These are phyloP conservation scores for Ogataea sp. DNA, from an alignment of 805 yeast species.

Conservation along the genomic window DNA sequence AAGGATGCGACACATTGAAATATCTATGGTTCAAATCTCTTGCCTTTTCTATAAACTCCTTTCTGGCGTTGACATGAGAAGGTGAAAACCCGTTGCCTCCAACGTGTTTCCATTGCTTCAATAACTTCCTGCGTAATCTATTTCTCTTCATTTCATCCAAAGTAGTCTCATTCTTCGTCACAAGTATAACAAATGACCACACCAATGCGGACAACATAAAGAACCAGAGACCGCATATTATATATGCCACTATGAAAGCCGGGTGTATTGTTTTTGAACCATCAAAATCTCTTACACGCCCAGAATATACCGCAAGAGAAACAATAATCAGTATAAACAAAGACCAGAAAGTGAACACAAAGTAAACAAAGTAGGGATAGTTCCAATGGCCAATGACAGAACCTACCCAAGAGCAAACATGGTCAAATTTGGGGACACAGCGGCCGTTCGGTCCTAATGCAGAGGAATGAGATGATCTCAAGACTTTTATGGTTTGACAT, in stretches of 20 bases:
- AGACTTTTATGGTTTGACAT: constrained; percentile 58
- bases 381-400: constrained; percentile 62
- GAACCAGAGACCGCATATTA: constrained; percentile 36
- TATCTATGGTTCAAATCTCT: constrained; percentile 22
- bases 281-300: constrained; percentile 18
- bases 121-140: constrained; percentile 13
- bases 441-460: constrained; percentile 32
- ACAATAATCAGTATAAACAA: constrained; percentile 33
- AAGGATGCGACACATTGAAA: constrained; percentile 32
- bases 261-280: constrained; percentile 12
- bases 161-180: constrained; percentile 43
- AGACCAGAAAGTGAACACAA: constrained; percentile 28
- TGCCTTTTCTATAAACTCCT: constrained; percentile 9
- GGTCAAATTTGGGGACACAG: constrained; percentile 77
- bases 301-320: constrained; percentile 27
- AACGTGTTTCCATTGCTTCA: not conserved
- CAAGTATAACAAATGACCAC: constrained; percentile 34
- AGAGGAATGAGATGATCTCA: constrained; percentile 65
- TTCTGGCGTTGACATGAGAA: no score
- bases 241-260: constrained; percentile 25
- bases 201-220: constrained; percentile 31
- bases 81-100: no score
- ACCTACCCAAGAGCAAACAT: constrained; percentile 76
- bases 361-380: constrained; percentile 50
- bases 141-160: constrained; percentile 33